Percentiles rank a stretch among this genome's conserved stretches.
Evolutionary conservation across 805 yeast genomes (phyloP).

Genomic region (Ascoidea asiatica): DNA sequence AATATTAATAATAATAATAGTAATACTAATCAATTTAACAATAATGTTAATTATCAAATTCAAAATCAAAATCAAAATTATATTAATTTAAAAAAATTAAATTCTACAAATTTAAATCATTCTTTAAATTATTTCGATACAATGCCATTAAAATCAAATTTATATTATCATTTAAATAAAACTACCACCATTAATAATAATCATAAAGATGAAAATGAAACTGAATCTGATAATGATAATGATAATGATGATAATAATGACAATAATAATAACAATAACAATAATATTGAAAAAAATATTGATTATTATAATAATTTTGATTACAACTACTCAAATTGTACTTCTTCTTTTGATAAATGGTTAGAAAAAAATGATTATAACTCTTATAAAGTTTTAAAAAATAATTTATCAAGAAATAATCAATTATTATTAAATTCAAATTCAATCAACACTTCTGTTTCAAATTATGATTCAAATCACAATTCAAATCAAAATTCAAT

Average conservation of each 20-base stretch:
- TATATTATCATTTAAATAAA: conserved; percentile 13
- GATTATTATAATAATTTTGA: conserved; percentile 1
- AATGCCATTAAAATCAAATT: conserved; percentile 6
- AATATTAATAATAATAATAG: too few relatives aligned
- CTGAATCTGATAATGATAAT: conserved; percentile 11
- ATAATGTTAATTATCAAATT: neutral
- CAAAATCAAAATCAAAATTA: neutral
- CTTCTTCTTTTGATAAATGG: conserved; percentile 13
- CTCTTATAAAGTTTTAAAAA: conserved; percentile 29
- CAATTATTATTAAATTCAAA: conserved; percentile 27
- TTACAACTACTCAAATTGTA: conserved; percentile 4
- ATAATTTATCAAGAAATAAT: conserved; percentile 25
- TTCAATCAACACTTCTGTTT: conserved; percentile 23
- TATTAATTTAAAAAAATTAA: too few relatives aligned
- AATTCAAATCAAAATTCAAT: conserved; percentile 25
- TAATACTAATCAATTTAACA: neutral
- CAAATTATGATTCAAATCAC: too few relatives aligned
- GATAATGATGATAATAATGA: conserved; percentile 14
- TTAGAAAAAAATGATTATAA: conserved; percentile 21
- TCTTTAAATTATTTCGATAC: conserved; percentile 9
- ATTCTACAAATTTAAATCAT: conserved; percentile 10
- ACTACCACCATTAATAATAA: conserved; percentile 26
- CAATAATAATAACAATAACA: conserved; percentile 21
- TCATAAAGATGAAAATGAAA: conserved; percentile 21
- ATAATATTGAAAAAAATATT: conserved; percentile 11